Conservation (phyloP, 192 early-diverging fungal species). For the Paraglomus occultum region DNA sequence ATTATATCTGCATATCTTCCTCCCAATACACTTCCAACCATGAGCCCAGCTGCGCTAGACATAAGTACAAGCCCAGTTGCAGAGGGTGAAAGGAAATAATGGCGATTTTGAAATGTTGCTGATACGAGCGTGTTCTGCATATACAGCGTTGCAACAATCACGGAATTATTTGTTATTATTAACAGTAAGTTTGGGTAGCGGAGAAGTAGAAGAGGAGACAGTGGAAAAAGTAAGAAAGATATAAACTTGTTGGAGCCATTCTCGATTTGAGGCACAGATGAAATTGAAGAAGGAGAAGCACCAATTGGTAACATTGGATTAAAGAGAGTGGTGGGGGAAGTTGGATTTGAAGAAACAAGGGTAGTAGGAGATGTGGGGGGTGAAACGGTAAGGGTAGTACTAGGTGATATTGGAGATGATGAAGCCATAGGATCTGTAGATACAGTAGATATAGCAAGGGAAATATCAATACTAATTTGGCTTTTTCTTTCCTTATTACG, state of each 20-base stretch:
- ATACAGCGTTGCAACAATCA: background rate
- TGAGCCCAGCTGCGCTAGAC: conserved; percentile 37
- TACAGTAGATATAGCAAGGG: too few species aligned
- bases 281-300: background rate
- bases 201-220: background rate
- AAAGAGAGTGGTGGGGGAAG: too few species aligned
- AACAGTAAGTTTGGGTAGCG: background rate
- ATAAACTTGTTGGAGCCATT: background rate
- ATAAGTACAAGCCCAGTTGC: conserved; percentile 29
- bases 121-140: background rate
- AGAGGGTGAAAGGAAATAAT: background rate
- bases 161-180: background rate
- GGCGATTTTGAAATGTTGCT: background rate
- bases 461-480: too few species aligned
- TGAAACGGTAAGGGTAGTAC: too few species aligned
- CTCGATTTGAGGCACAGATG: background rate
- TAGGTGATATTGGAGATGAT: too few species aligned
- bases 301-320: too few species aligned
- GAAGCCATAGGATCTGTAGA: too few species aligned
- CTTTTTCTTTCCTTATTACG: too few species aligned
- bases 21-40: conserved; percentile 41
- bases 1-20: conserved; percentile 45
- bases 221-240: background rate
- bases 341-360: too few species aligned
- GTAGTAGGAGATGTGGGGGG: too few species aligned